A percentile compares a stretch with the other conserved stretches of the same genome.
phyloP scores from a whole-genome alignment of 768 basidiomycete genomes.

The Russula sp. region DNA sequence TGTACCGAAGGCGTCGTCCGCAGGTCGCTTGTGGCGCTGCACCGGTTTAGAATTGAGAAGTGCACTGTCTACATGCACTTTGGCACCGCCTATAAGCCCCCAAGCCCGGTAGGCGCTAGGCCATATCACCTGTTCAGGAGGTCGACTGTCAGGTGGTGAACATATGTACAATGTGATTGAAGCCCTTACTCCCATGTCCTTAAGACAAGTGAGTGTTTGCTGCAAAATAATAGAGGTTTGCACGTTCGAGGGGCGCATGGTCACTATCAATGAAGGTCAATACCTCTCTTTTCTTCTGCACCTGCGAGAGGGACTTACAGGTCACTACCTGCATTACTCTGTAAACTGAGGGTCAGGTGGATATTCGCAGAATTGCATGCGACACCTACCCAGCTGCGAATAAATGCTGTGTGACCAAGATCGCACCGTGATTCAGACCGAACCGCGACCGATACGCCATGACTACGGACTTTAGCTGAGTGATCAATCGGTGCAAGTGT shows the following conservation, averaged over 20 bases:
- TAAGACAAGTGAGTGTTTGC: slow-evolving; percentile 56
- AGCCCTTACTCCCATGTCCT: slow-evolving; percentile 57
- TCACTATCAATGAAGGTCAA: slow-evolving; percentile 41
- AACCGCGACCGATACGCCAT: slow-evolving; percentile 56
- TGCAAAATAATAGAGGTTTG: slow-evolving; percentile 63
- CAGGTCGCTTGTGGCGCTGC: slow-evolving; percentile 18
- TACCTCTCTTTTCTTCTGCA: slow-evolving; percentile 11
- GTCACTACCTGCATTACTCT: slow-evolving; percentile 81
- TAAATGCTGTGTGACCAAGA: slow-evolving; percentile 64
- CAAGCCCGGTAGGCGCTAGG: slow-evolving; percentile 22
- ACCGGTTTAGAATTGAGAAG: slow-evolving; percentile 6
- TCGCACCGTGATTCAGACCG: slow-evolving; percentile 51
- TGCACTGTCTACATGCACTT: slow-evolving; percentile 22
- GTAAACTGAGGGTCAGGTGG: slow-evolving; percentile 20
- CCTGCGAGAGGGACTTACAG: slow-evolving; percentile 37
- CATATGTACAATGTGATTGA: slow-evolving; percentile 35
- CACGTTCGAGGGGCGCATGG: slow-evolving; percentile 61
- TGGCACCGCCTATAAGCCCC: slow-evolving; percentile 23
- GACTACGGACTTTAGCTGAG: slow-evolving; percentile 35
- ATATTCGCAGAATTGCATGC: neutral
- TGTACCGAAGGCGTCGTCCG: slow-evolving; percentile 23
- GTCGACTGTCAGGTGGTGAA: slow-evolving; percentile 51
- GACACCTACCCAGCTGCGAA: slow-evolving; percentile 62
- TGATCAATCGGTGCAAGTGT: neutral
- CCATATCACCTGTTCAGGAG: slow-evolving; percentile 53